Evolutionary conservation across 1,284 basidiomycete species (phyloP), one percentile per base, ranked within the genome.

Genomic region (Takashimella tepidaria): DNA sequence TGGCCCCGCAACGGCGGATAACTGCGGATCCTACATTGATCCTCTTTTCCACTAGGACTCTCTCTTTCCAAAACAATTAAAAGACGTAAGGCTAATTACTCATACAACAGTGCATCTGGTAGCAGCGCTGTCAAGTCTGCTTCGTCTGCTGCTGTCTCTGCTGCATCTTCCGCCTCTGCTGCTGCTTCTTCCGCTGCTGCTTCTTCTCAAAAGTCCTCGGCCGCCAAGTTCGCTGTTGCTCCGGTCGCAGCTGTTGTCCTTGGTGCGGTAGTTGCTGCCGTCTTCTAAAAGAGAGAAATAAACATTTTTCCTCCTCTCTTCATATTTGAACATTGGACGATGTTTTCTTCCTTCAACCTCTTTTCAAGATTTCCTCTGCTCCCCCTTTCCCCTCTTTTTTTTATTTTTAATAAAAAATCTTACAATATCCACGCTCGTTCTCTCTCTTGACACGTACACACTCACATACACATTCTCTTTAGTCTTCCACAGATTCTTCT

Each of bases 241-340:
- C 40, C 56, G 31, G 55, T 46, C 47, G 27, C 53, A 41, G 42
- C 57, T 41, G 55, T 65, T 47, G 53, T 57, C 54, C 61, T 59
- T 50, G 65, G 62, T 53, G 58, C 59, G 53, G 45, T 64, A 31
- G 66, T 57, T 47, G 47, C 63, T 51, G 57, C 61, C 41, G 46
- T 54, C 51, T 45, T 67, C 55, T 68, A 64, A 65, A 55, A 54
- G 51, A 25, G 11, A n/a, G n/a, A n/a, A n/a, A n/a, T n/a, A n/a
- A n/a, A n/a, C n/a, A n/a, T n/a, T 24, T 4, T 25, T 24, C 45
- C 40, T 37, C 13, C 45, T 41, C 41, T 27, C 49, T 37, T 46
- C 23, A n/a, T n/a, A 8, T 37, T 37, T 37, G 31, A 37, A 8
- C 16, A 8, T 16, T 37, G 31, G 31, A 37, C 31, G 31, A 37